A percentile compares a stretch with the other conserved stretches of the same genome.
phyloP scores from a whole-genome alignment of 2,329 filamentous ascomycete genomes.

The Talaromyces sp. region DNA sequence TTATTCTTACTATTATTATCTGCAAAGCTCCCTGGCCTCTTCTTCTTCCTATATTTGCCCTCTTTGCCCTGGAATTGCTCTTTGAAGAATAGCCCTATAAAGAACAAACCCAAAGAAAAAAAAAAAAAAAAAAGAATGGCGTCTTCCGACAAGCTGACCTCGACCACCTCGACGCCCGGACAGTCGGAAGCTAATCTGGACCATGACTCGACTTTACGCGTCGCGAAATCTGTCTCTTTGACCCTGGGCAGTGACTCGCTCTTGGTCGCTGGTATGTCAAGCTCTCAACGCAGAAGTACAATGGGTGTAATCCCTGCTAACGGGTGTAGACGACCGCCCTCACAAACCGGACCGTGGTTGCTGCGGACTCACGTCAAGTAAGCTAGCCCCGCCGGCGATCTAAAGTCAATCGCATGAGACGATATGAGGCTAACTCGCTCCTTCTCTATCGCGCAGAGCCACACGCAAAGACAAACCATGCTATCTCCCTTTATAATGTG shows the following conservation, averaged over 20 bases:
- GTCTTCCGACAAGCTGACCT: constrained; percentile 12
- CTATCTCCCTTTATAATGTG: constrained; percentile 79
- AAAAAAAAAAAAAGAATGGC: constrained; percentile 19
- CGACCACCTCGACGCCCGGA: constrained; percentile 23
- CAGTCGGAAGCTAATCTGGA: constrained; percentile 35
- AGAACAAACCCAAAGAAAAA: too few relatives aligned
- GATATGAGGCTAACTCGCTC: too few relatives aligned
- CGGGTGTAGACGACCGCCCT: constrained; percentile 57
- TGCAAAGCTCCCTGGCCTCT: neutral
- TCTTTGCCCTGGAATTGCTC: too few relatives aligned
- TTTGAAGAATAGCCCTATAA: too few relatives aligned
- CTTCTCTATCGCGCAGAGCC: constrained; percentile 31
- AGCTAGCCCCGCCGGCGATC: constrained; percentile 17
- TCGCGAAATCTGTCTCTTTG: constrained; percentile 62
- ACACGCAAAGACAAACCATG: constrained; percentile 51
- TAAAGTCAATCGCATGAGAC: constrained; percentile 7
- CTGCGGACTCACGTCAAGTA: constrained; percentile 58
- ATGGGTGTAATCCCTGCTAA: neutral
- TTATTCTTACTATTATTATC: neutral
- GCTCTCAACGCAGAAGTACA: neutral
- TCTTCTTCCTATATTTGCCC: neutral
- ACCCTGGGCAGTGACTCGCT: constrained; percentile 64
- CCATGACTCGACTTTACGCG: constrained; percentile 52
- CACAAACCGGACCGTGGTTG: constrained; percentile 55
- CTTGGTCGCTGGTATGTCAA: constrained; percentile 58